These are phyloP conservation scores for Penicillium salamii DNA, from an alignment of 495 filamentous ascomycete genomes.

Conservation along the genomic window DNA sequence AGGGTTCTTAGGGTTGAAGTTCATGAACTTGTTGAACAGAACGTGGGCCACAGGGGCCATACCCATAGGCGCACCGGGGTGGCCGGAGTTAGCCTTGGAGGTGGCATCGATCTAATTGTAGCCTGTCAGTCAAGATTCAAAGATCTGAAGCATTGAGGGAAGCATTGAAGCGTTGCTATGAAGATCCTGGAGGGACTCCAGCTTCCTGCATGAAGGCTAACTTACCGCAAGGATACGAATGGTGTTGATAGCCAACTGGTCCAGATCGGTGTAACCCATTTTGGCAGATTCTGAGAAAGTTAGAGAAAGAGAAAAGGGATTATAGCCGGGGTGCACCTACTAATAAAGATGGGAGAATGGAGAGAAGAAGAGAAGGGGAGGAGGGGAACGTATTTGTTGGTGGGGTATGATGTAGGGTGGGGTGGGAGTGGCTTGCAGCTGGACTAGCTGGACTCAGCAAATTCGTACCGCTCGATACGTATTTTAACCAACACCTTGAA, in stretches of 20 bases:
- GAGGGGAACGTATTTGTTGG: conserved; percentile 35
- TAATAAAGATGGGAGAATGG: conserved; percentile 19
- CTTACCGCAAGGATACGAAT: conserved; percentile 91
- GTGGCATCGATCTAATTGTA: conserved; percentile 87
- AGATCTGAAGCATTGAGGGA: background rate
- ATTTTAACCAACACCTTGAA: no score
- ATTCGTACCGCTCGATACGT: background rate
- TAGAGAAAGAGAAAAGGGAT: conserved; percentile 22
- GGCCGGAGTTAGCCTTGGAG: conserved; percentile 91
- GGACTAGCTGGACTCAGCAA: background rate
- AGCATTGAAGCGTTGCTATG: background rate
- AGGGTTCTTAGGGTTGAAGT: conserved; percentile 98
- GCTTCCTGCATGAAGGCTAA: conserved; percentile 8
- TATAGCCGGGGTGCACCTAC: conserved; percentile 1
- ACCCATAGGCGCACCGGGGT: conserved; percentile 99
- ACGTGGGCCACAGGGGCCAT: conserved; percentile 98
- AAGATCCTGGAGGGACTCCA: background rate
- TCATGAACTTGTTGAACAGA: conserved; percentile 99
- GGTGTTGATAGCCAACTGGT: conserved; percentile 93
- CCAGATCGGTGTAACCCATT: conserved; percentile 86
- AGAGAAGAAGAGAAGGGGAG: conserved; percentile 15
- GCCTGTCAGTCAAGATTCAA: conserved; percentile 16
- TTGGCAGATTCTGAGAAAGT: conserved; percentile 47
- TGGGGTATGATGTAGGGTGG: conserved; percentile 36
- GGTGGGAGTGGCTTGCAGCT: conserved; percentile 9